A percentile compares a stretch with the other conserved stretches of the same genome.
These are phyloP conservation scores for Podospora comata DNA, from an alignment of 495 filamentous ascomycete genomes.

Conservation along the genomic window DNA sequence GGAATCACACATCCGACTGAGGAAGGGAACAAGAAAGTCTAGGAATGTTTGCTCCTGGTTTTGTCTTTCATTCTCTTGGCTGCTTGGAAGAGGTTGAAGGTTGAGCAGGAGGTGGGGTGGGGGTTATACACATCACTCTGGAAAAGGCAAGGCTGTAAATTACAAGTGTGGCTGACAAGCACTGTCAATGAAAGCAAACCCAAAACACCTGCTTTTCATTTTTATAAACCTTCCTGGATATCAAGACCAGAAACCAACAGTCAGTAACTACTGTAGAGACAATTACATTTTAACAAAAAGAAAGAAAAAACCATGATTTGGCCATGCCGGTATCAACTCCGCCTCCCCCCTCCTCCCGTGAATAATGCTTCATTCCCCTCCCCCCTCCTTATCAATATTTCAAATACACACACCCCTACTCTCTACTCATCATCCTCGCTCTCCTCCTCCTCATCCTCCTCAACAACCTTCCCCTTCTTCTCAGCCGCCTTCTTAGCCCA, in stretches of 20 bases:
- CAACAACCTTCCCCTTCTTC: conserved; percentile 24
- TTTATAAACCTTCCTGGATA: not conserved
- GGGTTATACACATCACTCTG: not conserved
- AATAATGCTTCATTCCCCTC: not conserved
- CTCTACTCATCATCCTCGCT: conserved; percentile 27
- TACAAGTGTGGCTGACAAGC: not conserved
- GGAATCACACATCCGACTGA: not conserved
- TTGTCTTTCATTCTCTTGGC: not conserved
- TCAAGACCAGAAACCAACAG: not conserved
- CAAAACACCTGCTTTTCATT: conserved; percentile 7
- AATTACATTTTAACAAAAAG: not conserved
- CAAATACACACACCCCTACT: conserved; percentile 7
- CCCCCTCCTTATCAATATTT: not conserved
- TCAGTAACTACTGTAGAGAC: not conserved
- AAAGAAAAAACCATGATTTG: not conserved
- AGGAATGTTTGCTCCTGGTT: not conserved
- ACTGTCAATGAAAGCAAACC: not conserved
- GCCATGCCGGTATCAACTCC: conserved; percentile 1
- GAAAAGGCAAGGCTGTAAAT: not conserved
- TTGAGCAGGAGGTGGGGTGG: not conserved
- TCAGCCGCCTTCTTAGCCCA: conserved; percentile 47
- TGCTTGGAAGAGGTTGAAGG: not conserved
- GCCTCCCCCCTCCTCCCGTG: not conserved
- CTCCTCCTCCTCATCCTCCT: conserved; percentile 23
- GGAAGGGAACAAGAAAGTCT: not conserved